Conservation (phyloP, 768 basidiomycete genomes). For the Symmetrospora coprosmae region DNA sequence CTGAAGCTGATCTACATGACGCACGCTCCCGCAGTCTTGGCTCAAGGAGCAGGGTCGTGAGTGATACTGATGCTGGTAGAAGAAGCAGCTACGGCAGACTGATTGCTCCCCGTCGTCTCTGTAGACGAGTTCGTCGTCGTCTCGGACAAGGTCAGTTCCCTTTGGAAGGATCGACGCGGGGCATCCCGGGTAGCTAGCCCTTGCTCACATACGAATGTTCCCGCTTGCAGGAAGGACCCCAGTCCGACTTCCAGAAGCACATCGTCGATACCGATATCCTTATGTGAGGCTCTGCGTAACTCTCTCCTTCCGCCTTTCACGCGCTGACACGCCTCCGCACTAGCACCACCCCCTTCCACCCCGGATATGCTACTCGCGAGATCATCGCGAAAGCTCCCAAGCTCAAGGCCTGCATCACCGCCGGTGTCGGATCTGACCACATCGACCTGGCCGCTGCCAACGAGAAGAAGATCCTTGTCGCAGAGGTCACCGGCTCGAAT, state of each 20-base stretch:
- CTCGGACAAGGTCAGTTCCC: conserved; percentile 37
- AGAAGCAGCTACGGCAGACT: too few relatives aligned
- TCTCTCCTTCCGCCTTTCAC: too few relatives aligned
- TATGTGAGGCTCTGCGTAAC: conserved; percentile 18
- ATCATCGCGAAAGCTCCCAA: conserved; percentile 54
- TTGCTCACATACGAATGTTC: neutral
- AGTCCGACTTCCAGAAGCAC: conserved; percentile 32
- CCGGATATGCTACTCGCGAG: conserved; percentile 31
- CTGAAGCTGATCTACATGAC: too few relatives aligned
- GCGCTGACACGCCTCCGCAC: neutral
- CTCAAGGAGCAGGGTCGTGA: conserved; percentile 35
- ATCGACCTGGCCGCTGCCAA: conserved; percentile 79
- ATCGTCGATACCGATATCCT: conserved; percentile 33
- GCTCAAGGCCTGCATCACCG: conserved; percentile 76
- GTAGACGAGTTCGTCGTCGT: conserved; percentile 38
- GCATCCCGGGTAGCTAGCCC: neutral
- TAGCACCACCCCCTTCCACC: conserved; percentile 33
- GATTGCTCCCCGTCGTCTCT: neutral
- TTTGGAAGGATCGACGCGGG: neutral
- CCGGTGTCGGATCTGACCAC: conserved; percentile 81
- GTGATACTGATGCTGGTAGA: neutral
- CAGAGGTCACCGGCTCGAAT: conserved; percentile 74
- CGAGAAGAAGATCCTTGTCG: conserved; percentile 60
- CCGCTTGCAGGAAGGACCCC: conserved; percentile 32
- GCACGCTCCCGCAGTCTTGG: conserved; percentile 29